Conservation (phyloP, 2,329 filamentous ascomycete species). For the Lecanosticta acicola region DNA sequence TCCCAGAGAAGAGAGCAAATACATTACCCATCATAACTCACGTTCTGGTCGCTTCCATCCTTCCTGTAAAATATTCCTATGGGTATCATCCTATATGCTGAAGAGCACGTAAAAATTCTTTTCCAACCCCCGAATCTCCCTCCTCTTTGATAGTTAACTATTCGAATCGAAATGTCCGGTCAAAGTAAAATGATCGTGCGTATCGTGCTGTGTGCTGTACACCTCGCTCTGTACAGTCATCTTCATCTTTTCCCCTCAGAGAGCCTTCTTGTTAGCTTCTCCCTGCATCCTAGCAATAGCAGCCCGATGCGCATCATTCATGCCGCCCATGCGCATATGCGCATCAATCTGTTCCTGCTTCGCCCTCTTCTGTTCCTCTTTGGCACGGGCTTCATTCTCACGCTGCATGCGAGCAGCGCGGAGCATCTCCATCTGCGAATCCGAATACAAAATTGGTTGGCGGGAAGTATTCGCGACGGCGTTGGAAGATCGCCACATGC, state of each 20-base stretch:
- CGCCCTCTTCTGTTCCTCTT: conserved; percentile 53
- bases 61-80: neutral
- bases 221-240: too few relatives aligned
- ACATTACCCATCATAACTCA: too few relatives aligned
- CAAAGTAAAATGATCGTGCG: too few relatives aligned
- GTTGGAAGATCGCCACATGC: conserved; percentile 56
- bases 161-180: too few relatives aligned
- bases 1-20: neutral
- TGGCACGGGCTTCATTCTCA: conserved; percentile 44
- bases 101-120: too few relatives aligned
- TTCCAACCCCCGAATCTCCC: neutral
- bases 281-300: conserved; percentile 76
- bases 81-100: conserved; percentile 2
- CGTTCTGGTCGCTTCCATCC: neutral
- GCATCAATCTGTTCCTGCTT: conserved; percentile 63
- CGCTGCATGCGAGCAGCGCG: conserved; percentile 57
- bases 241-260: too few relatives aligned
- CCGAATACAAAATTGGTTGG: conserved; percentile 17
- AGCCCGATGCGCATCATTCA: conserved; percentile 71
- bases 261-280: conserved; percentile 23
- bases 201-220: too few relatives aligned
- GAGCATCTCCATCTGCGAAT: conserved; percentile 46
- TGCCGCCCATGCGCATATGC: conserved; percentile 67
- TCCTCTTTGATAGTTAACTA: too few relatives aligned
- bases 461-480: conserved; percentile 31